Evolutionary conservation across 164 flowering plant genomes (phyloP), one percentile per base, ranked within the genome.

Genomic region (Houttuynia cordata): DNA sequence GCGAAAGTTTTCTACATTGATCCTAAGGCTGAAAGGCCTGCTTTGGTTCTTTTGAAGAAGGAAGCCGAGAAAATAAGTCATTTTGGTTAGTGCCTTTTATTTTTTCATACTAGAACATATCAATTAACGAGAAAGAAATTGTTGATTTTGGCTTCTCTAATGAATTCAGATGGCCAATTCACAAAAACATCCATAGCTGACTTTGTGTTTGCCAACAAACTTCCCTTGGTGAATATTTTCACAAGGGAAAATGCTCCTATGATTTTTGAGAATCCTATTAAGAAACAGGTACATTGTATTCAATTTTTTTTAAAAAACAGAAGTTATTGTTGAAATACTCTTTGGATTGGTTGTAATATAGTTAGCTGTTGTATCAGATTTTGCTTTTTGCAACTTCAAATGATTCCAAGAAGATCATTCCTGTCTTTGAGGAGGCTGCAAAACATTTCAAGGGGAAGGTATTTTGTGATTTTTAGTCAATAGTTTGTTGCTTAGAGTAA

Each of bases 391-490:
- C 88, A 41, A 69, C 77, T 58, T 72, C 83, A 66, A 88, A 80
- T 20, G 83, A 74, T 64, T 71, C 92, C 18, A 82, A 75, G 67
- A 82, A 79, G 68, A 61, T 78, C 63, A 7, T 88, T n/a, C 86
- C 88, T 59, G 59, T 63, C 62, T 88, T 88, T 65, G 74, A 78
- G 67, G 93, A 86, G 63, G 91, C 93, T 24, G 95, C 99, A 58
- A 90, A 82, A 63, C 51, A 60, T 66, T 90, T 93, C 73, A 93
- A 93, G 79, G 97, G 96, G 73, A 86, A 90, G 95, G 99, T 93
- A 76, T 56, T 6, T 57, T 20, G 17, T 34, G 25, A 47, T 57
- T 34, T 22, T 52, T 65, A 56, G 53, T 30, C 37, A 2, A 30
- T 30, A 30, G 6, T 30, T 30, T 30, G 37, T 30, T 30, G 37